Base-by-base conservation (phyloP, 228 moss, liverwort and hornwort genomes). In the Sphagnum fallax region DNA sequence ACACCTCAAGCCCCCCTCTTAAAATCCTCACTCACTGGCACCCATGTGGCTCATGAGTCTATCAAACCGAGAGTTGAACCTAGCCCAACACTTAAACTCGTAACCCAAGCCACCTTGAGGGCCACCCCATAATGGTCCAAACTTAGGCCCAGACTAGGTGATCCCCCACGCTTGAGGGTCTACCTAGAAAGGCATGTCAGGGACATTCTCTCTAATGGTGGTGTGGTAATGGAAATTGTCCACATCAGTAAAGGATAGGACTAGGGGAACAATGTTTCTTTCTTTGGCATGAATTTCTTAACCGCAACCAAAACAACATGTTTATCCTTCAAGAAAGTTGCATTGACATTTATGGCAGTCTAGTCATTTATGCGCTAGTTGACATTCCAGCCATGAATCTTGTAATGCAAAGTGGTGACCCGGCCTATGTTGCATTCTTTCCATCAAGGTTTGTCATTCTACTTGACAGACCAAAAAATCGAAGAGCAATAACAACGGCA, bases 371-470 rank as follows among this genome's bases (percentile, higher is more conserved):
- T 61, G 84, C 81, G 0, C 81, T 81, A 0, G 81, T 84, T 1
- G 1, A 32, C 32, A 32, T 0, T 32, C 32, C 1, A 32, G 32
- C 32, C 32, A 32, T 32, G 32, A 32, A 81, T 81, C 14, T 78
- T 84, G 6, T 81, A 80, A 32, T 32, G 32, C 32, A 1, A 32
- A 0, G 32, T 32, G 32, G 32, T 1, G 1, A 1, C 16, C 16
- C 16, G 16, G 16, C 32, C 32, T 32, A 32, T 32, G 32, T 32
- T 32, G 32, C 1, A 1, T 0, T 32, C 4, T 66, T 84, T 0
- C 84, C 84, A 0, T 84, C 84, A 4, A 81, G 84, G 0, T 84
- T 84, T n/a, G 84, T 80, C 0, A 84, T 84, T 5, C 62, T 84
- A 0, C 84, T 81, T 0, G 84, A 84, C 8, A 81, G 81, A 5